Evolutionary conservation across 192 early-diverging fungal species (phyloP).

Genomic region (Dispira simplex): DNA sequence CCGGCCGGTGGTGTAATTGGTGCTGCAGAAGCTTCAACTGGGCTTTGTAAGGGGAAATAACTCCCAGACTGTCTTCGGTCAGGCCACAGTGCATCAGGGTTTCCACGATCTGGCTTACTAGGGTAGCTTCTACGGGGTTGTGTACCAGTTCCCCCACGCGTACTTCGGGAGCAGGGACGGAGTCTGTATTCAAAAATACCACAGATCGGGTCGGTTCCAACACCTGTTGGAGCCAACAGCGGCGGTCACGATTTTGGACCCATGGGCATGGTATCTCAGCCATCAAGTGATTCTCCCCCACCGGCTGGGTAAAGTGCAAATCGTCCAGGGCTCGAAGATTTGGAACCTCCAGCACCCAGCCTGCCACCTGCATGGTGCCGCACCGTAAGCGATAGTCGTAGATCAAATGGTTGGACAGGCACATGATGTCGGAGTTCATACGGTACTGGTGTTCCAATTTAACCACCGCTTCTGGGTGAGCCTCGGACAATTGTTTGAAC

Average conservation of each 20-base stretch:
- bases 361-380: slow-evolving; percentile 46
- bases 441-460: slow-evolving; percentile 76
- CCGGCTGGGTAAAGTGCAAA: not conserved
- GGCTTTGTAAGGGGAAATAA: slow-evolving; percentile 75
- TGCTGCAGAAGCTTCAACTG: slow-evolving; percentile 42
- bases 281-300: not conserved
- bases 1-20: slow-evolving; percentile 17
- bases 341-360: slow-evolving; percentile 30
- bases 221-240: slow-evolving; percentile 47
- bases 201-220: slow-evolving; percentile 51
- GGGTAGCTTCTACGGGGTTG: slow-evolving; percentile 52
- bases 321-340: slow-evolving; percentile 4
- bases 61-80: slow-evolving; percentile 42
- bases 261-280: not conserved
- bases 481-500: slow-evolving; percentile 67
- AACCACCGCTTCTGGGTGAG: slow-evolving; percentile 60
- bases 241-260: not conserved
- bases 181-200: slow-evolving; percentile 72
- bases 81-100: slow-evolving; percentile 49
- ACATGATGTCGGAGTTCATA: slow-evolving; percentile 87
- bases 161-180: slow-evolving; percentile 43
- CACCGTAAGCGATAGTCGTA: slow-evolving; percentile 68
- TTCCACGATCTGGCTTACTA: slow-evolving; percentile 36
- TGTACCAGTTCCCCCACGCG: slow-evolving; percentile 35
- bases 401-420: slow-evolving; percentile 62